Conservation (phyloP, 805 yeast genomes). For the Ogataea paradorogensis region DNA sequence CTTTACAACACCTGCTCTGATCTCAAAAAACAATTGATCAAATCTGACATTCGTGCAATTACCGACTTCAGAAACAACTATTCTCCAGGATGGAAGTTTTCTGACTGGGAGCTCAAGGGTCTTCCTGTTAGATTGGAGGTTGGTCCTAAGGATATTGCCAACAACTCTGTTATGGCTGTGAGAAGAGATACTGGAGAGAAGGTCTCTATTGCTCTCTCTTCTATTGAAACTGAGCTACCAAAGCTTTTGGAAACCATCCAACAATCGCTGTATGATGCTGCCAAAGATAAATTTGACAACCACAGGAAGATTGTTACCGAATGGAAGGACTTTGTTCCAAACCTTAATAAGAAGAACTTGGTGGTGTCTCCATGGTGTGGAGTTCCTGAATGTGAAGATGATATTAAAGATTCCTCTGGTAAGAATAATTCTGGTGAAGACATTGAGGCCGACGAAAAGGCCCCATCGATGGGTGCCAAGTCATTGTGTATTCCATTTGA, state of each 20-base stretch:
- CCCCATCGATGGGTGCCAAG: constrained; percentile 99
- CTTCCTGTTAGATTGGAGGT: constrained; percentile 88
- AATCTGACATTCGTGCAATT: constrained; percentile 66
- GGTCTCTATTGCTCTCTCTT: constrained; percentile 59
- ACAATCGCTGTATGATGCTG: constrained; percentile 64
- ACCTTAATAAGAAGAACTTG: constrained; percentile 86
- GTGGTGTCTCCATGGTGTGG: constrained; percentile 98
- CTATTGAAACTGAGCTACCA: constrained; percentile 65
- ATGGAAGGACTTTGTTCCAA: constrained; percentile 91
- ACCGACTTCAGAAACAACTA: constrained; percentile 92
- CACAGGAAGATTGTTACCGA: constrained; percentile 80
- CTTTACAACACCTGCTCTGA: constrained; percentile 68
- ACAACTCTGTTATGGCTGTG: constrained; percentile 78
- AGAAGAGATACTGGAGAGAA: constrained; percentile 90
- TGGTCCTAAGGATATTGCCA: constrained; percentile 93
- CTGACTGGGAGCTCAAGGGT: constrained; percentile 97
- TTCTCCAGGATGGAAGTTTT: constrained; percentile 98
- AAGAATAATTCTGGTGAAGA: constrained; percentile 79
- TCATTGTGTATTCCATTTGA: constrained; percentile 94
- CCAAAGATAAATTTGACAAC: constrained; percentile 77
- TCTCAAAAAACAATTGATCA: constrained; percentile 59
- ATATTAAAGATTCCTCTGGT: constrained; percentile 86
- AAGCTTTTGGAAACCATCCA: constrained; percentile 82
- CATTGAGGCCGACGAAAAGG: constrained; percentile 87
- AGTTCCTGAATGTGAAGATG: constrained; percentile 89